Conservation (phyloP, 345 rosid species). For the Erucastrum elatum region DNA sequence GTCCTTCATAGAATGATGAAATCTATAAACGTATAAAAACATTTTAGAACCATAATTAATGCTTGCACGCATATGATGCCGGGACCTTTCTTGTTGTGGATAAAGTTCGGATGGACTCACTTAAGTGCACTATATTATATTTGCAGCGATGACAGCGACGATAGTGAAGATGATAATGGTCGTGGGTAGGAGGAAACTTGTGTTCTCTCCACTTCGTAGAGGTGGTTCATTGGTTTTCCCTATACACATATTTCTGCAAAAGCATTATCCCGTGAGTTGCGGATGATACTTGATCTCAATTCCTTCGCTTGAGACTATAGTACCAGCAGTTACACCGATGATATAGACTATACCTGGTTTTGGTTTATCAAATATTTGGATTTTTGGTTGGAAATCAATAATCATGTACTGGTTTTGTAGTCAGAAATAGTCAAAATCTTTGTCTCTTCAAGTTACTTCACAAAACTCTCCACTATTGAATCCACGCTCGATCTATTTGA, state of each 20-base stretch:
- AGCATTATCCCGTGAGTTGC: constrained; percentile 9
- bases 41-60: no score
- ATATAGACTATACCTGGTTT: neutral
- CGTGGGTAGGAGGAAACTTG: constrained; percentile 43
- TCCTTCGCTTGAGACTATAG: neutral
- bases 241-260: constrained; percentile 1
- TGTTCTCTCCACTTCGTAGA: constrained; percentile 6
- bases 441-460: neutral
- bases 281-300: neutral
- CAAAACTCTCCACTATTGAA: neutral
- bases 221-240: neutral
- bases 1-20: neutral
- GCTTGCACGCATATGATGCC: neutral
- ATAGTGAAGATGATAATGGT: constrained; percentile 60
- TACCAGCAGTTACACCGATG: neutral
- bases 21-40: no score
- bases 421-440: neutral
- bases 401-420: neutral
- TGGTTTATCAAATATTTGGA: neutral
- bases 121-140: neutral
- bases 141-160: constrained; percentile 80
- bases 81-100: neutral
- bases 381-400: neutral
- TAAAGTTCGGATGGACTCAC: neutral
- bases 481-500: neutral